A percentile compares a stretch with the other conserved stretches of the same genome.
These are phyloP conservation scores for Alternaria incomplexa DNA, from an alignment of 2,329 filamentous ascomycete genomes.

Conservation along the genomic window DNA sequence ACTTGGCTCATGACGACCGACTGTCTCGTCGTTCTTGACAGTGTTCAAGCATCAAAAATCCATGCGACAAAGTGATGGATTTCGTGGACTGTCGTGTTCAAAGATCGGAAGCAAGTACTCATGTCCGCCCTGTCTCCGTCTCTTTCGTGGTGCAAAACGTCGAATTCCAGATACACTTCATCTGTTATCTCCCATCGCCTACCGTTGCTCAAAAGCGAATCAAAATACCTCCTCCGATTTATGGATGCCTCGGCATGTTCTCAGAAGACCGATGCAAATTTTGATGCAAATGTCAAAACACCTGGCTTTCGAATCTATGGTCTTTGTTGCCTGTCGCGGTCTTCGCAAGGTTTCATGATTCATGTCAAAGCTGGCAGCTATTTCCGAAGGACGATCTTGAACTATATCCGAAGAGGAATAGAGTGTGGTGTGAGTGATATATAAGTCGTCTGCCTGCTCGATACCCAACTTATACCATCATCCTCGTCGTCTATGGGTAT, in stretches of 20 bases:
- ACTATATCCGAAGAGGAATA: not conserved
- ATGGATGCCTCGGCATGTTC: not conserved
- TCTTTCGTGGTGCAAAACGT: accelerated
- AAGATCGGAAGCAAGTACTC: too few relatives aligned
- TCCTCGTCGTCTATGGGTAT: not conserved
- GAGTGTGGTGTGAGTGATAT: not conserved
- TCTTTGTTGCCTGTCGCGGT: not conserved
- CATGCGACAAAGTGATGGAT: not conserved
- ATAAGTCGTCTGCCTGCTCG: not conserved
- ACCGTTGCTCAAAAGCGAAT: not conserved
- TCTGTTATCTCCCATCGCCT: not conserved
- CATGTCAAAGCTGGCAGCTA: not conserved
- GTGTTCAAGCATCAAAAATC: not conserved
- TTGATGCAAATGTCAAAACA: not conserved
- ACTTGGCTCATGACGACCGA: not conserved
- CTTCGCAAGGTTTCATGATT: not conserved
- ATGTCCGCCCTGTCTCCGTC: not conserved
- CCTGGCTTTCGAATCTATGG: not conserved
- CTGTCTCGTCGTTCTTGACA: not conserved
- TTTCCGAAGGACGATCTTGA: not conserved
- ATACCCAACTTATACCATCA: not conserved
- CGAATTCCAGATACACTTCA: accelerated
- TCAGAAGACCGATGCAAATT: not conserved
- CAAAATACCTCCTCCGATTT: not conserved
- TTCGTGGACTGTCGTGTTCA: too few relatives aligned